Conservation (phyloP, 2,329 filamentous ascomycete genomes). For the Colletotrichum coccodes region DNA sequence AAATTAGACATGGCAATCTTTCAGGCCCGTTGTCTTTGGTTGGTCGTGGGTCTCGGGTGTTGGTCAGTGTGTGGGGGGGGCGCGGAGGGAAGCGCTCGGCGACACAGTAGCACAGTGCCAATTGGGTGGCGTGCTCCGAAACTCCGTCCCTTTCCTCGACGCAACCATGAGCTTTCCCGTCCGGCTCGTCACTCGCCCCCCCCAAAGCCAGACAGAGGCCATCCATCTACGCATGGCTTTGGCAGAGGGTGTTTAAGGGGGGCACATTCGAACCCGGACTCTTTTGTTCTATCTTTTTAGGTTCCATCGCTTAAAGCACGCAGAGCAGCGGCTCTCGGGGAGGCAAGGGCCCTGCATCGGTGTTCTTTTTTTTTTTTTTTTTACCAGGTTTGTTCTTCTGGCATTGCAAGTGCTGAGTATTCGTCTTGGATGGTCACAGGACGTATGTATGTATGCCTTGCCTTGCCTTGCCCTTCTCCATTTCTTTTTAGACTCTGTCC, state of each 20-base stretch:
- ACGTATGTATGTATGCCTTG: not conserved
- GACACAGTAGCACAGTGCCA: constrained; percentile 4
- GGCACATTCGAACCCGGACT: not conserved
- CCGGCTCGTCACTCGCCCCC: too few species aligned
- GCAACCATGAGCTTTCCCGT: not conserved
- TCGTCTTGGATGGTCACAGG: not conserved
- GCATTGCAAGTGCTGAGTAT: not conserved
- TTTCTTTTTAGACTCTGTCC: not conserved
- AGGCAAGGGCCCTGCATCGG: constrained; percentile 1
- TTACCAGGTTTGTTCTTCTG: not conserved
- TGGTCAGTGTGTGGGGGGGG: not conserved
- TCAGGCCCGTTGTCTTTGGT: not conserved
- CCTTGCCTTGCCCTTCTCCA: constrained; percentile 2
- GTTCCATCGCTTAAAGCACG: constrained; percentile 19
- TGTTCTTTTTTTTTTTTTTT: too few species aligned
- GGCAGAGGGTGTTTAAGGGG: too few species aligned
- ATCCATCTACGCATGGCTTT: not conserved
- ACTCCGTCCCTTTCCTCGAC: constrained; percentile 1
- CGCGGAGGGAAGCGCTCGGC: not conserved
- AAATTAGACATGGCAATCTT: not conserved
- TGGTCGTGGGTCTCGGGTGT: not conserved
- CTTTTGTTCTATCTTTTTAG: not conserved
- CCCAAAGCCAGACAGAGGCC: not conserved
- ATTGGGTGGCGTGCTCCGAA: constrained; percentile 9
- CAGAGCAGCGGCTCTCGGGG: constrained; percentile 9